Base-by-base conservation (phyloP, 192 early-diverging fungal species). In the Phlyctochytrium arcticum region DNA sequence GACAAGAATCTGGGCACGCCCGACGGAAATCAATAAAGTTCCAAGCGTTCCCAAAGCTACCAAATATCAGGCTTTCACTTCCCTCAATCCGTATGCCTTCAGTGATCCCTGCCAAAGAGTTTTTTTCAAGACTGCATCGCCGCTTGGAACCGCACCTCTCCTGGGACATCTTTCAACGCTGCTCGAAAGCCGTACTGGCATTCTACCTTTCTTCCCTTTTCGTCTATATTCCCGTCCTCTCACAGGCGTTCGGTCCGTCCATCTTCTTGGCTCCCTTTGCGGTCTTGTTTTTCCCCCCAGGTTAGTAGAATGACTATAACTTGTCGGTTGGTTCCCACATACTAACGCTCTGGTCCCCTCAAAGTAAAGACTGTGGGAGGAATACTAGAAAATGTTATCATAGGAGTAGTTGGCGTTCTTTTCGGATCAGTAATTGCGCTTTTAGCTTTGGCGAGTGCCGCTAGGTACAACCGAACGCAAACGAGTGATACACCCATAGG, bases 311-410 rank as follows among this genome's bases (percentile, higher is more conserved):
- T 53, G 2, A 12, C 27, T 53, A 15, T 2, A 0, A 19, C 26
- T 29, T 26, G 7, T 33, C 10, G 2, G 17, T 57, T 4, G 4
- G 5, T 8, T 4, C 31, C 30, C 26, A 26, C 10, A 8, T 34
- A 4, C 32, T 54, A 21, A 30, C 48, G 33, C 24, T 53, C 10
- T 36, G 10, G 23, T 54, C 27, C 17, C 49, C 30, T 34, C 23
- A 19, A 21, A 63, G 61, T 68, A n/a, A 59, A 36, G 49, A 59
- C 56, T n/a, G 27, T 68, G 29, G 65, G 65, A 8, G 65, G 47
- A 10, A 51, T 60, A 21, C 23, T 60, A 12, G 65, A 68, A 51
- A 68, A 29, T 17, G 35, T 60, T 0, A 23, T 68, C 2, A 60
- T 68, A 4, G 42, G 56, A 4, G 17, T 36, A 15, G 8, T 59